Evolutionary conservation across 164 flowering plant genomes (phyloP).

Genomic region (Santalum album): DNA sequence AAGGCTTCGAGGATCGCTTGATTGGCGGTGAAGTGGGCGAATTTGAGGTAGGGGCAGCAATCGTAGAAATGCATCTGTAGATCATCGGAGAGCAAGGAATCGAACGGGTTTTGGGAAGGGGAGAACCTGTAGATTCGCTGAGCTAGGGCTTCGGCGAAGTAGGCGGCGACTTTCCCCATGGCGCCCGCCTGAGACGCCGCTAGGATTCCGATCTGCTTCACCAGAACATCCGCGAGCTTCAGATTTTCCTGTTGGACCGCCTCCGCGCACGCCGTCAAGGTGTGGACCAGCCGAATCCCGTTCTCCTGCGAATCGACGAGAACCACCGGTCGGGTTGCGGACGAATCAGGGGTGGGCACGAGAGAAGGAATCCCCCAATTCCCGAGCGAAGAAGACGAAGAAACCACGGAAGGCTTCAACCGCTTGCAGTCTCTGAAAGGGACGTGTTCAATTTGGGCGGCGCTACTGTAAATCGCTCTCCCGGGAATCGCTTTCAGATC

Average conservation of each 20-base stretch:
- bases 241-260: conserved; percentile 37
- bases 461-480: not conserved
- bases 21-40: conserved; percentile 31
- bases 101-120: conserved; percentile 25
- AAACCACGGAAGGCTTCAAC: too few relatives aligned
- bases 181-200: conserved; percentile 52
- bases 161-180: conserved; percentile 58
- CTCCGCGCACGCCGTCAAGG: conserved; percentile 56
- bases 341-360: too few relatives aligned
- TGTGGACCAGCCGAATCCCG: conserved; percentile 51
- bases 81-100: conserved; percentile 6
- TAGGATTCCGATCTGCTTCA: conserved; percentile 36
- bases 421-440: too few relatives aligned
- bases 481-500: not conserved
- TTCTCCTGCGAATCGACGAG: conserved; percentile 5
- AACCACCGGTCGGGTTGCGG: not conserved
- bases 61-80: conserved; percentile 38
- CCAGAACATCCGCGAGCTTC: conserved; percentile 35
- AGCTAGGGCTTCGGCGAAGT: conserved; percentile 58
- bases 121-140: conserved; percentile 33
- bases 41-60: conserved; percentile 22
- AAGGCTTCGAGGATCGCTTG: conserved; percentile 30
- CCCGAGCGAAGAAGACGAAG: too few relatives aligned
- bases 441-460: too few relatives aligned
- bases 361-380: too few relatives aligned